Percentiles rank a stretch among this genome's conserved stretches.
These are phyloP conservation scores for Thraustochytrium striatum DNA, from an alignment of 352 stramenopile genomes.

Conservation along the genomic window DNA sequence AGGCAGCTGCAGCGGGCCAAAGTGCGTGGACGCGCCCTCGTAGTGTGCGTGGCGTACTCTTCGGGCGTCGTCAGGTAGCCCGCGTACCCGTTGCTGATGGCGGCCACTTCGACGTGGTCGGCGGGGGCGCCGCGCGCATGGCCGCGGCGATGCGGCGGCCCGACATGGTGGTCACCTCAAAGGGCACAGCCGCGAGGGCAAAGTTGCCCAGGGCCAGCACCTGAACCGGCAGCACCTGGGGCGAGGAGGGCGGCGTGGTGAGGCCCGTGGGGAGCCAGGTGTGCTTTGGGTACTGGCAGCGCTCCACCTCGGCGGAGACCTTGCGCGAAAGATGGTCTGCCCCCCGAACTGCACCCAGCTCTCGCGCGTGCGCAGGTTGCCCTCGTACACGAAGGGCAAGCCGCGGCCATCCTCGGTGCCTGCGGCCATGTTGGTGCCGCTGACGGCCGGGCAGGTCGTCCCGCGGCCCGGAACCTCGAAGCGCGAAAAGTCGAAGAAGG, in stretches of 20 bases:
- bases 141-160: constrained; percentile 61
- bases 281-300: constrained; percentile 11
- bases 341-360: background rate
- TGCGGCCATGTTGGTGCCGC: constrained; percentile 34
- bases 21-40: constrained; percentile 79
- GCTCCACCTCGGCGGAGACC: constrained; percentile 7
- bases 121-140: constrained; percentile 54
- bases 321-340: background rate
- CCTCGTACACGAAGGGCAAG: constrained; percentile 23
- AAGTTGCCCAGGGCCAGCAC: constrained; percentile 65
- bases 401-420: constrained; percentile 45
- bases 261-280: background rate
- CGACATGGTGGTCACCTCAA: constrained; percentile 76
- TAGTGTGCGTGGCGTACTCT: constrained; percentile 78
- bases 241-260: constrained; percentile 49
- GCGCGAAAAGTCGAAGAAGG: constrained; percentile 25
- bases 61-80: constrained; percentile 75
- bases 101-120: constrained; percentile 64
- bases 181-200: constrained; percentile 67
- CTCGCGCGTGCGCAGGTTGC: background rate
- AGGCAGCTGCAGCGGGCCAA: constrained; percentile 72
- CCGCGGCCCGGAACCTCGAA: constrained; percentile 9
- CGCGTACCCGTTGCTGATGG: constrained; percentile 72
- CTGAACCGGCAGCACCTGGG: constrained; percentile 67
- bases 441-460: constrained; percentile 18